These are phyloP conservation scores for Crithidia expoeki DNA, from an alignment of 208 protist genomes.

Conservation along the genomic window DNA sequence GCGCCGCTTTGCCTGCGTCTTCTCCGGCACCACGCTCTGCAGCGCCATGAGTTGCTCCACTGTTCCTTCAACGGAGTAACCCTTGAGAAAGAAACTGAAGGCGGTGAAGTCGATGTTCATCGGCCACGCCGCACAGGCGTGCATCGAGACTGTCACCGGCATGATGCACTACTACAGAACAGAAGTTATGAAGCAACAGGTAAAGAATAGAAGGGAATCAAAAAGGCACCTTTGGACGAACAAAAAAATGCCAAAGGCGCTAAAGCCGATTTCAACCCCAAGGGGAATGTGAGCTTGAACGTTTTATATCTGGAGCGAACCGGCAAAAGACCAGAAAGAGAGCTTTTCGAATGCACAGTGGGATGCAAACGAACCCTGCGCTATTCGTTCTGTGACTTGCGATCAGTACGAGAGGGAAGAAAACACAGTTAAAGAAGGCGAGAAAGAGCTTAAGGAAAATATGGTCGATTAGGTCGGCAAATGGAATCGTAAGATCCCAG, in stretches of 20 bases:
- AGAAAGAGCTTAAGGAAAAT: too few species aligned
- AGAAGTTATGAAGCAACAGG: slow-evolving; percentile 15
- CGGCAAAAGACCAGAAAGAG: too few species aligned
- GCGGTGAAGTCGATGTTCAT: slow-evolving; percentile 70
- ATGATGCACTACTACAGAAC: slow-evolving; percentile 32
- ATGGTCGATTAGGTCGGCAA: too few species aligned
- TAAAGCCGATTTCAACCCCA: too few species aligned
- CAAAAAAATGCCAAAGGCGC: neutral
- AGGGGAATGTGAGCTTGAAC: too few species aligned
- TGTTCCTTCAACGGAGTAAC: slow-evolving; percentile 74
- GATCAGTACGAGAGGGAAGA: too few species aligned
- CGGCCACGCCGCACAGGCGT: slow-evolving; percentile 74
- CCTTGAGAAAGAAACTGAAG: slow-evolving; percentile 66
- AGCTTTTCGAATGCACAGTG: too few species aligned
- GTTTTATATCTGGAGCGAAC: too few species aligned
- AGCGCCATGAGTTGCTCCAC: slow-evolving; percentile 59
- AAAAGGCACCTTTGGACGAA: neutral
- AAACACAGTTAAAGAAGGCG: too few species aligned
- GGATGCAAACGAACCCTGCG: too few species aligned
- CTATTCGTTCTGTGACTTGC: too few species aligned
- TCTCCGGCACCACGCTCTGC: slow-evolving; percentile 11
- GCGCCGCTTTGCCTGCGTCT: neutral
- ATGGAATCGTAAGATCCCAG: too few species aligned
- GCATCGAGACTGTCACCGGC: slow-evolving; percentile 62
- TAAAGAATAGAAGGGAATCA: neutral